These are phyloP conservation scores for Pneumocystis canis DNA, from an alignment of 1,139 yeast genomes.

Conservation along the genomic window DNA sequence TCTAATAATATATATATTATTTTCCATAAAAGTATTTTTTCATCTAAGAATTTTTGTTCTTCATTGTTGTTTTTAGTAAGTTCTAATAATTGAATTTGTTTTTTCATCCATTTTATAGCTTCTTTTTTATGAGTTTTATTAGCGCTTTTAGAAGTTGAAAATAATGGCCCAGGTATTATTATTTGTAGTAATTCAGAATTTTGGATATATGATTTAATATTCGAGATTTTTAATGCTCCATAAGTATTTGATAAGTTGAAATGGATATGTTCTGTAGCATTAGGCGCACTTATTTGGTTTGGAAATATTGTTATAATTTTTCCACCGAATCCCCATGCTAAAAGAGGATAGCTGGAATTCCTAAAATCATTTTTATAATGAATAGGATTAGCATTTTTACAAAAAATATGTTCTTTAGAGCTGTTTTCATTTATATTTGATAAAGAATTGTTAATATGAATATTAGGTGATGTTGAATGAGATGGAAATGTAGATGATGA, in stretches of 20 bases:
- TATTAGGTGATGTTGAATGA: neutral
- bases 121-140: neutral
- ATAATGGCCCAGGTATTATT: neutral
- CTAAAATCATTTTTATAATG: neutral
- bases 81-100: slow-evolving; percentile 21
- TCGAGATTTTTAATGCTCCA: neutral
- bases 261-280: slow-evolving; percentile 2
- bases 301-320: slow-evolving; percentile 36
- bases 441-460: neutral
- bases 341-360: slow-evolving; percentile 25
- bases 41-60: slow-evolving; percentile 15
- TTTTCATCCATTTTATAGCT: slow-evolving; percentile 45
- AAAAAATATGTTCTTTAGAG: neutral
- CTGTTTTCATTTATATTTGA: neutral
- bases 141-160: neutral
- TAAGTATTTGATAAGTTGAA: slow-evolving; percentile 1
- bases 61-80: slow-evolving; percentile 7
- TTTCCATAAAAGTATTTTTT: slow-evolving; percentile 23
- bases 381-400: neutral
- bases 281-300: neutral
- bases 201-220: neutral
- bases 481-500: neutral
- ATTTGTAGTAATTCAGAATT: neutral
- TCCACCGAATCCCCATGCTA: slow-evolving; percentile 49
- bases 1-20: slow-evolving; percentile 20